Evolutionary conservation across 2,329 filamentous ascomycete species (phyloP), one percentile per base, ranked within the genome.

Genomic region (Corinectria fuckeliana): DNA sequence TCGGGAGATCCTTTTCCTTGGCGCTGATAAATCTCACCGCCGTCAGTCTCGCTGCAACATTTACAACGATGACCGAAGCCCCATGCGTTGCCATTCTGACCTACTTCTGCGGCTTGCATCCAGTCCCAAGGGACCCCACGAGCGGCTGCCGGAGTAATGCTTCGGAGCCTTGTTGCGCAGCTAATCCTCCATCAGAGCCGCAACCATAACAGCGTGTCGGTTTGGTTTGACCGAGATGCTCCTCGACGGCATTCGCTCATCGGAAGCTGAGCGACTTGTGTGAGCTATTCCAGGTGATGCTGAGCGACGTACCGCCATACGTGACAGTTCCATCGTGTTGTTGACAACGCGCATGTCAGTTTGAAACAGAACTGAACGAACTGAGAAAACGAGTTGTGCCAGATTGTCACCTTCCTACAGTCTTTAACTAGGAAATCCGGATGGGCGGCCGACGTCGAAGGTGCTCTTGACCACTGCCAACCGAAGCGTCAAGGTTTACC

Each of bases 401-500:
- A 13, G 8, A 41, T 58, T 4, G 25, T 58, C 16, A 13, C 25
- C 6, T 11, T 58, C 4, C 13, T 58, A 21, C 49, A 58, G 18
- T 11, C 32, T 3, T 20, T 58, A 14, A 48, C 20, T 9, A 32
- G 38, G 3, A 39, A 41, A 18, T 13, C 30, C 11, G 23, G 49
- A 5, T 25, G 16, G 11, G 49, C n/a, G 55, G 4, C 41, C 55
- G 9, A 14, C 34, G 4, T 36, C 52, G 3, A 58, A 53, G 18
- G 49, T 53, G 7, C 48, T 58, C 6, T 53, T 58, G 25, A 58
- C 49, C 14, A 42, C 55, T 1, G 34, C 48, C 10, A 51, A 48
- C n/a, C 28, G 55, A 16, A 58, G 41, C 21, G 49, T 53, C n/a
- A 30, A 13, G n/a, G 28, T 52, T 14, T 58, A 23, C 7, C 16